Conservation (phyloP, 2,329 filamentous ascomycete species). For the Hirsutella minnesotensis region DNA sequence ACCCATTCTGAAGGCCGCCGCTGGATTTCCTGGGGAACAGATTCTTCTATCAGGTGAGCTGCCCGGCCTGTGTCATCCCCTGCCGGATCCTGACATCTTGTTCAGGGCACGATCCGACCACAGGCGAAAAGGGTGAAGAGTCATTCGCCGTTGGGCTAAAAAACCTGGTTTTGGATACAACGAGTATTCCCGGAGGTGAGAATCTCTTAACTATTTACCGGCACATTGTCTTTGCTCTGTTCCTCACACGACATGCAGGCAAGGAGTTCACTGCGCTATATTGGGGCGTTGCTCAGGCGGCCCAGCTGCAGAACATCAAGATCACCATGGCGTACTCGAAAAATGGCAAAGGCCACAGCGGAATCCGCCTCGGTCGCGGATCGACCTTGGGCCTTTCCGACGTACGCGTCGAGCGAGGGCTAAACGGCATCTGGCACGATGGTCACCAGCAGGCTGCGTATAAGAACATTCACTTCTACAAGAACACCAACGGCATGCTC, state of each 20-base stretch:
- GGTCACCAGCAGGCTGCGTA: conserved; percentile 31
- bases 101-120: conserved; percentile 21
- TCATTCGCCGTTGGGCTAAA: conserved; percentile 31
- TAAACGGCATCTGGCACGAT: conserved; percentile 30
- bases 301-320: conserved; percentile 29
- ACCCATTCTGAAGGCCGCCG: conserved; percentile 27
- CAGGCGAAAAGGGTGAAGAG: conserved; percentile 20
- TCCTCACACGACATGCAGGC: conserved; percentile 3
- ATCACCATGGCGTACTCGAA: conserved; percentile 25
- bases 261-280: conserved; percentile 26
- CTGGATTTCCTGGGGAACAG: conserved; percentile 19
- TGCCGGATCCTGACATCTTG: background rate
- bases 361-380: conserved; percentile 26
- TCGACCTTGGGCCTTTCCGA: conserved; percentile 29
- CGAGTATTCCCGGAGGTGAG: conserved; percentile 19
- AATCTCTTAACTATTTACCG: background rate
- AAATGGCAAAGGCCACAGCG: conserved; percentile 26
- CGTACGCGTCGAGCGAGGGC: conserved; percentile 26
- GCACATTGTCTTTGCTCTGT: background rate
- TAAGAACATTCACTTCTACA: conserved; percentile 30
- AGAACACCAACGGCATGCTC: conserved; percentile 24
- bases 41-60: conserved; percentile 20
- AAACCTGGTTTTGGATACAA: conserved; percentile 31
- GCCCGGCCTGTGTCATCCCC: background rate
- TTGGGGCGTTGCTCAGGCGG: conserved; percentile 32